Evolutionary conservation across 2,329 filamentous ascomycete genomes (phyloP), one percentile per base, ranked within the genome.

Genomic region (Aureobasidium uvarum): DNA sequence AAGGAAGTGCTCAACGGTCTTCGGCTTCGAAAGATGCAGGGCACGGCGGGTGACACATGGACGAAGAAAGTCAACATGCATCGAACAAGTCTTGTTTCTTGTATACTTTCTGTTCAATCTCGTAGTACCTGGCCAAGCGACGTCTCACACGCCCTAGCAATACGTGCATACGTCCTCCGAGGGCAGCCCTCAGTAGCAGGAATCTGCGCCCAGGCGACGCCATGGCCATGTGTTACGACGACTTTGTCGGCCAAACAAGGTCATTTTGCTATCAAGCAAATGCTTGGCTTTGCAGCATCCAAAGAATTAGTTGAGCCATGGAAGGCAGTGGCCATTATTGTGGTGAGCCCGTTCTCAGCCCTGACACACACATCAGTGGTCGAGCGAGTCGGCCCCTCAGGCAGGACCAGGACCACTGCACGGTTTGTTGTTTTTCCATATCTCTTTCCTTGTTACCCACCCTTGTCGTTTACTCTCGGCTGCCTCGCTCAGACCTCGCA

Each of bases 221-320:
- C 58, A 62, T 50, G 58, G 58, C 43, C 58, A 46, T 28, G 58
- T 33, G 58, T 62, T 62, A 43, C 55, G 55, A 59, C 55, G 55
- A 46, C 41, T 59, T 46, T 46, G 43, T 59, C 55, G 55, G 39
- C 39, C 25, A 59, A 59, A 59, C 55, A 59, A 43, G 39, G 39
- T 20, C 20, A 50, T 43, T 46, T 59, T 18, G 55, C 55, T 59
- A 59, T 59, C 55, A 36, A 25, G 58, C 28, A 45, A 16, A 39
- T 62, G n/a, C 58, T 62, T 62, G 58, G 58, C 58, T 50, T 50
- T 39, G 43, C 58, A 50, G 28, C n/a, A 46, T 48, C 18, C 41
- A 25, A 50, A 25, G 39, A 31, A 7, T 38, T 39, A 28, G n/a
- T 36, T 45, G 33, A 50, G 58, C 39, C 58, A 14, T 33, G 20